Percentiles rank a stretch among this genome's conserved stretches.
These are phyloP conservation scores for Lentinula edodes DNA, from an alignment of 768 basidiomycete genomes.

Conservation along the genomic window DNA sequence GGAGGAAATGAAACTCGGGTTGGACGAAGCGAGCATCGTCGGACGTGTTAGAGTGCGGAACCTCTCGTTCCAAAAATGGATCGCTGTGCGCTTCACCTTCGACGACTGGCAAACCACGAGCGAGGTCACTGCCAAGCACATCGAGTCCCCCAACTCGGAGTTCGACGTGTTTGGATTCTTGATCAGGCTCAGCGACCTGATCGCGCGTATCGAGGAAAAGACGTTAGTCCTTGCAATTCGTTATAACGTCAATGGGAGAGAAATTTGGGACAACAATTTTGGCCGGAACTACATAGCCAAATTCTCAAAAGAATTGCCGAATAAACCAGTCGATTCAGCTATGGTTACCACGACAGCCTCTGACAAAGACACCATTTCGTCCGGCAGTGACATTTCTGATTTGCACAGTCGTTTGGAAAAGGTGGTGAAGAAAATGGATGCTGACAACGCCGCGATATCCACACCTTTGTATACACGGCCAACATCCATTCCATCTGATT, in stretches of 20 bases:
- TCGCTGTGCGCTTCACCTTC: constrained; percentile 87
- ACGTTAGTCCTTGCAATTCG: constrained; percentile 75
- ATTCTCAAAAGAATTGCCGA: constrained; percentile 39
- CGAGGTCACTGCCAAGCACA: constrained; percentile 79
- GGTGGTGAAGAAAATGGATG: constrained; percentile 37
- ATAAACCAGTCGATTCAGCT: constrained; percentile 12
- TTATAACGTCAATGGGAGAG: constrained; percentile 62
- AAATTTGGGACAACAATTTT: constrained; percentile 91
- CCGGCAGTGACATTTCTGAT: constrained; percentile 50
- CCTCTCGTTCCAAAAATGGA: constrained; percentile 80
- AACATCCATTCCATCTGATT: constrained; percentile 9
- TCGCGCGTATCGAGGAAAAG: constrained; percentile 76
- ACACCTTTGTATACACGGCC: not conserved
- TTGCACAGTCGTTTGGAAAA: constrained; percentile 64
- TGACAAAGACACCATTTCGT: constrained; percentile 28
- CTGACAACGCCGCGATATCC: constrained; percentile 10
- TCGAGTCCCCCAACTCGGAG: constrained; percentile 37
- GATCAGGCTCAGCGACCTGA: constrained; percentile 73
- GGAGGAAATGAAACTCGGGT: constrained; percentile 48
- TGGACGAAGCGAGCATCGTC: constrained; percentile 50
- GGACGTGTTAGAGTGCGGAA: constrained; percentile 81
- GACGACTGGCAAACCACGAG: constrained; percentile 96
- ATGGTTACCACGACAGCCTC: constrained; percentile 20
- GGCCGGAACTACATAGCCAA: constrained; percentile 74
- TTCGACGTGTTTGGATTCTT: constrained; percentile 76